Conservation (phyloP, 192 early-diverging fungal species). For the Haplosporangium gracile region DNA sequence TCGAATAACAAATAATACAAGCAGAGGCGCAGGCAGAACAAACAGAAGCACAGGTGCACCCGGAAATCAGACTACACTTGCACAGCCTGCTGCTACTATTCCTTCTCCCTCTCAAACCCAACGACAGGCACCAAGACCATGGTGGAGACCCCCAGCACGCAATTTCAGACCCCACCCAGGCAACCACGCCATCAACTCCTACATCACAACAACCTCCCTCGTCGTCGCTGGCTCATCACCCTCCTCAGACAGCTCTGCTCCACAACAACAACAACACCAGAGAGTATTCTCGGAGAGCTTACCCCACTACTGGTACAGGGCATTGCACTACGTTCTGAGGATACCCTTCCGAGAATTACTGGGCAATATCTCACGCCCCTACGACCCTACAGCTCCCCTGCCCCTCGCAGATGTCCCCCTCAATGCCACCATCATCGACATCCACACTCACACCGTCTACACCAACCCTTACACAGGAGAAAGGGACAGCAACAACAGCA, state of each 20-base stretch:
- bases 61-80: background rate
- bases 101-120: background rate
- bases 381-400: constrained; percentile 29
- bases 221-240: background rate
- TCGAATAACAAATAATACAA: background rate
- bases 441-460: background rate
- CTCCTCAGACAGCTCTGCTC: background rate
- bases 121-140: constrained; percentile 11
- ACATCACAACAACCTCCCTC: background rate
- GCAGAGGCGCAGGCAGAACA: background rate
- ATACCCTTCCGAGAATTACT: constrained; percentile 50
- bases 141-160: constrained; percentile 48
- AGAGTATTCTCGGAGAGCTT: constrained; percentile 12
- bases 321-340: constrained; percentile 35
- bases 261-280: background rate
- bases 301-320: constrained; percentile 27
- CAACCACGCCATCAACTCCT: constrained; percentile 17
- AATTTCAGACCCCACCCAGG: constrained; percentile 42
- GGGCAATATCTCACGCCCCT: constrained; percentile 31
- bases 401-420: constrained; percentile 35
- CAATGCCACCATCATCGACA: constrained; percentile 12
- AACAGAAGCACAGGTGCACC: background rate
- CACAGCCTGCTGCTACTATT: background rate
- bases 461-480: constrained; percentile 1
- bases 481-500: background rate